Evolutionary conservation across 2,329 filamentous ascomycete genomes (phyloP), one percentile per base, ranked within the genome.

Genomic region (Diaporthe ilicicola): DNA sequence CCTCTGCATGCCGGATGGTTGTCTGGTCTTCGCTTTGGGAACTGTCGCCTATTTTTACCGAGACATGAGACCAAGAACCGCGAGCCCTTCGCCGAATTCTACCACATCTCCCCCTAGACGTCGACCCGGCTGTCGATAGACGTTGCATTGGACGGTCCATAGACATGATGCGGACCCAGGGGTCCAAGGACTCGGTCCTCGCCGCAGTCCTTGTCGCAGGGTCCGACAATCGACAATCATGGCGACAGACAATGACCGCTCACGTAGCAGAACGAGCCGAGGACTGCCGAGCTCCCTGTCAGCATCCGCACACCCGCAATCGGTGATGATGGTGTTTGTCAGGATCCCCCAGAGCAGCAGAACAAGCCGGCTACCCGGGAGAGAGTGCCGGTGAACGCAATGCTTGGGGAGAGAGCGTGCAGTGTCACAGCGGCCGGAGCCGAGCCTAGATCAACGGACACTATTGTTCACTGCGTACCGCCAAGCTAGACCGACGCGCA

Each of bases 361-460:
- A 64, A 15, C 12, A 37, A 24, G 44, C 44, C 59, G 59, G 59
- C 42, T 62, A 8, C 19, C 24, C 59, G 42, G 42, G 27, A 48
- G 13, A 24, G 2, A 13, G 59, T 48, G 44, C 59, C 59, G 44
- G 29, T 24, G 59, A 50, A 64, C 59, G 59, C 44, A 64, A 13
- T 34, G 44, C 29, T 64, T 37, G 29, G 42, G 42, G 42, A 9
- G 5, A 61, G 39, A 37, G 56, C 12, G 56, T 46, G 59, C 42
- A 34, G 44, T 50, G 59, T 64, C 29, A 64, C 44, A 64, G 59
- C 44, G 59, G 59, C 59, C 44, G 59, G 59, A 37, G 44, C 59
- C 59, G 59, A 64, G 59, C 59, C 59, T 50, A 50, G 59, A 50
- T 64, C 59, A 50, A 64, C 29, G 59, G 29, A 50, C 29, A 27